Conservation (phyloP, 768 basidiomycete species). For the Tulasnella sp. region DNA sequence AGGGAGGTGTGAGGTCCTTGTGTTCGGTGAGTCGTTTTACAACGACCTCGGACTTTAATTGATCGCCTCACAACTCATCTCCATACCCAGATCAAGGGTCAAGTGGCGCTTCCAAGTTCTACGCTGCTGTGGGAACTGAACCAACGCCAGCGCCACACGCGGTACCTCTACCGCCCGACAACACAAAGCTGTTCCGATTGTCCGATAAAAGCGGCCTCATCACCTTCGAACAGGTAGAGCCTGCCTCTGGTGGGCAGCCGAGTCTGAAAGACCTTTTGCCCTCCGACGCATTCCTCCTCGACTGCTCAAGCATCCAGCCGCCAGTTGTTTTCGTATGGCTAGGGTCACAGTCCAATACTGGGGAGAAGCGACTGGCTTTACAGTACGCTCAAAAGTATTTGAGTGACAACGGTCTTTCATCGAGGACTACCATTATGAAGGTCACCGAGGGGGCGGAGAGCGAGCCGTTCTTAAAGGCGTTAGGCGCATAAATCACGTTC, state of each 20-base stretch:
- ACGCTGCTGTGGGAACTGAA: conserved; percentile 34
- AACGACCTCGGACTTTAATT: background rate
- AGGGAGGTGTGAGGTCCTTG: conserved; percentile 31
- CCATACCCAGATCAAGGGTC: conserved; percentile 27
- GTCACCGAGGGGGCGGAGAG: conserved; percentile 45
- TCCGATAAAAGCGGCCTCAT: conserved; percentile 37
- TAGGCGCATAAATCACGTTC: conserved; percentile 15
- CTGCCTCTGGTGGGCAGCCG: conserved; percentile 26
- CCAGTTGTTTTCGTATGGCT: conserved; percentile 51
- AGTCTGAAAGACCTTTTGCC: conserved; percentile 30
- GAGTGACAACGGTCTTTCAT: conserved; percentile 27
- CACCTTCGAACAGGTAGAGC: conserved; percentile 25
- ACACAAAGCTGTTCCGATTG: conserved; percentile 30
- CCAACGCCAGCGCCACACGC: conserved; percentile 13
- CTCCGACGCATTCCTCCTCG: conserved; percentile 42
- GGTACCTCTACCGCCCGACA: conserved; percentile 3
- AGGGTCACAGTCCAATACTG: conserved; percentile 37
- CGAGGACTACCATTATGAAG: conserved; percentile 37
- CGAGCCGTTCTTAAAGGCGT: conserved; percentile 33
- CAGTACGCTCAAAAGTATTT: conserved; percentile 49
- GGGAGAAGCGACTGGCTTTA: conserved; percentile 39
- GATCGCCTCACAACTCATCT: background rate
- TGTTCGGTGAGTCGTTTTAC: conserved; percentile 36
- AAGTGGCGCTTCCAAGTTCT: conserved; percentile 37
- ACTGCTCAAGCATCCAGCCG: conserved; percentile 29